These are phyloP conservation scores for Sordariomycetes sp. DNA, from an alignment of 2,329 filamentous ascomycete genomes.

Conservation along the genomic window DNA sequence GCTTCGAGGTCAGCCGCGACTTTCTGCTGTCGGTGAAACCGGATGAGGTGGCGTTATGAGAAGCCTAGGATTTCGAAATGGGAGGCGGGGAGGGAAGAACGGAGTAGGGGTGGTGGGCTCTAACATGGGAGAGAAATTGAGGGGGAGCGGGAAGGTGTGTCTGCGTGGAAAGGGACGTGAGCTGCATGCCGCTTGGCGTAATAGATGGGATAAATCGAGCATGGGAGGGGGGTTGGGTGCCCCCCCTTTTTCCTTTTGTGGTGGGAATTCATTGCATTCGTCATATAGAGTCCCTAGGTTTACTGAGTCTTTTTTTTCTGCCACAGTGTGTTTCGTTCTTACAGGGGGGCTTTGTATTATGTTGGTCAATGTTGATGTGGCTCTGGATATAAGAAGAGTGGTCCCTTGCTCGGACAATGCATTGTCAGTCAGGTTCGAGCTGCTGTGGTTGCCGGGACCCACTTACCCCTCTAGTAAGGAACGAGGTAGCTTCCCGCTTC, in stretches of 20 bases:
- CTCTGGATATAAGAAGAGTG: background rate
- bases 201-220: background rate
- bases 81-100: background rate
- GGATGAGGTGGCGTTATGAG: slow-evolving; percentile 1
- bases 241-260: background rate
- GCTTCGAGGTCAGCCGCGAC: slow-evolving; percentile 89
- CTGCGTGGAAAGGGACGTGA: background rate
- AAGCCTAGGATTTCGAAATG: background rate
- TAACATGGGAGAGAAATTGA: background rate
- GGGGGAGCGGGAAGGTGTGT: background rate
- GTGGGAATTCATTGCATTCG: background rate
- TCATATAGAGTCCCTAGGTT: background rate
- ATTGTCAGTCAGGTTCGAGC: background rate
- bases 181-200: background rate
- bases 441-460: background rate
- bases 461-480: background rate
- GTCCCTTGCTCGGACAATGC: background rate
- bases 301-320: background rate
- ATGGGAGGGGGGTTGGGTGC: background rate
- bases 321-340: too few species aligned
- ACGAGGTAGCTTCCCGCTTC: background rate
- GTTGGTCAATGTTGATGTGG: background rate
- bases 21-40: slow-evolving; percentile 58
- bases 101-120: too few species aligned
- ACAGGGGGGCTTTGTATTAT: too few species aligned